Base-by-base conservation (phyloP, 352 stramenopile genomes). In the Globisporangium radiosum region DNA sequence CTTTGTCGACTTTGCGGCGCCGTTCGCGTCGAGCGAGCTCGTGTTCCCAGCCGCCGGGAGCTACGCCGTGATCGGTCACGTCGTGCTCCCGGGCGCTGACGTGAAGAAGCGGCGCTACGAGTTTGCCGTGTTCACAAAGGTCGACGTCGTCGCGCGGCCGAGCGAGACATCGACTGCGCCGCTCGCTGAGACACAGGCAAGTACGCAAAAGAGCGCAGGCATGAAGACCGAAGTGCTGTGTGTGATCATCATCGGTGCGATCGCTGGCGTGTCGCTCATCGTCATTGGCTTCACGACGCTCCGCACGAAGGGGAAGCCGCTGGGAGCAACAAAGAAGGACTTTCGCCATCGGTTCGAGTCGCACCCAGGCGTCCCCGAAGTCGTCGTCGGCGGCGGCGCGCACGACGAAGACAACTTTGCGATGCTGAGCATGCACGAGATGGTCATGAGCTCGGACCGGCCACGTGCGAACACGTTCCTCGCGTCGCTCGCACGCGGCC, bases 361-460 rank as follows among this genome's bases (percentile, higher is more conserved):
- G 4, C 72, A 64, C 59, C 65, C 54, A 59, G 71, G 5, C 53
- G 61, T 65, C 7, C 62, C 47, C 11, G 67, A 59, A 37, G 66
- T 59, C 13, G 55, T 63, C 33, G 66, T 51, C 8, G 72, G 60
- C 3, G 70, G 66, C 15, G 65, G 69, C 49, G 69, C 67, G n/a
- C 71, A 63, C 10, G 67, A 84, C 8, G 81, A 83, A 38, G 75
- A 92, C 57, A 75, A 88, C 55, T 92, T 92, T 62, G 81, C 77
- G 17, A 92, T 92, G 81, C 78, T 92, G 25, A 92, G 81, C 52
- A 78, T 87, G 56, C 58, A 87, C 52, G 81, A 92, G 66, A 59
- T 63, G 19, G 75, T 78, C 7, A 87, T 92, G 64, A 72, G 66
- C 51, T 76, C 71, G 57, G 60, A 70, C 47, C 56, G 54, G 10